Evolutionary conservation across 257 asterid species (phyloP), one percentile per base, ranked within the genome.

Genomic region (Marsdenia floribunda): DNA sequence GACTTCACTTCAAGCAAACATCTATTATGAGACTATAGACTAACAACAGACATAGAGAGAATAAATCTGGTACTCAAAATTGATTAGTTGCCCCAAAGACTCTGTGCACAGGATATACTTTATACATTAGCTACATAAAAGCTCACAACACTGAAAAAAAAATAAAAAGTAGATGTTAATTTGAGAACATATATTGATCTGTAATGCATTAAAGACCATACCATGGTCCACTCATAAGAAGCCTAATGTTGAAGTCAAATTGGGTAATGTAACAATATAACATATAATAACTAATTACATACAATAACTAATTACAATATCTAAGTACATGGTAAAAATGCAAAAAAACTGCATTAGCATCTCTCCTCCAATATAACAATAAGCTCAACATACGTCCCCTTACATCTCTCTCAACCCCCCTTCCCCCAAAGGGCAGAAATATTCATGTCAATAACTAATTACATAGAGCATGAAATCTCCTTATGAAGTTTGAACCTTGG

Each of bases 11-110:
- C 58, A 70, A 61, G 4, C 69, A 44, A 33, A 9, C 53, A 66
- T 37, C 35, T 21, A 58, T 16, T 42, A n/a, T 42, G 70, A 73
- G 22, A 70, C 50, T 29, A 68, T 50, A 74, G n/a, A 70, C 26
- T 15, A 68, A 35, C 21, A 13, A 37, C 42, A 58, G 24, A 49
- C 11, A 38, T 16, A 66, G n/a, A 19, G 3, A 19, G 55, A 19
- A 65, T 42, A 37, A 52, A 64, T 52, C 53, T 15, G 44, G 73
- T 42, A 37, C 6, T 37, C 50, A 38, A 7, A 38, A 19, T 37
- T 52, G 29, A 16, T 64, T 42, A 47, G 15, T 21, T 33, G 22
- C 22, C 18, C 13, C 4, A 26, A 60, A 33, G 3, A 46, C 15
- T 73, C n/a, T 12, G 6, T 10, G 35, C 14, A 37, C 4, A 21